phyloP scores from a whole-genome alignment of 768 basidiomycete genomes.

The Tylopilus subfusipes region DNA sequence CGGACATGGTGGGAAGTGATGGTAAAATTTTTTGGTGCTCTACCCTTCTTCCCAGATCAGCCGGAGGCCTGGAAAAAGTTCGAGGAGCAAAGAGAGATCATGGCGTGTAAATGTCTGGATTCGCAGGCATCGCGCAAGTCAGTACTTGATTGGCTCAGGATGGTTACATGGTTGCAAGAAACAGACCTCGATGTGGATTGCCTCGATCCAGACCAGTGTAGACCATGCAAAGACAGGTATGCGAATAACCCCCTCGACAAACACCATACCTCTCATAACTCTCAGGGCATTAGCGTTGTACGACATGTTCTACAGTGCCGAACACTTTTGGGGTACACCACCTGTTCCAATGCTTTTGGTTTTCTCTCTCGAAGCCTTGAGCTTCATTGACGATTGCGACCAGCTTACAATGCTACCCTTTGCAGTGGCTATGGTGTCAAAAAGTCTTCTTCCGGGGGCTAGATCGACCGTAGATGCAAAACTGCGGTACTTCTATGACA shows the following conservation, averaged over 20 bases:
- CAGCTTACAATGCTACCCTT: neutral
- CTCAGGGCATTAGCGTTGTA: neutral
- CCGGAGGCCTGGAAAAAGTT: neutral
- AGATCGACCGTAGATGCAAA: neutral
- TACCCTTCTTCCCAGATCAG: neutral
- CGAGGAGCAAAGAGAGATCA: neutral
- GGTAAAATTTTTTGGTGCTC: neutral
- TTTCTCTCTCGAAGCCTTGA: neutral
- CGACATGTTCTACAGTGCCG: neutral
- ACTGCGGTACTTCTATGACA: neutral
- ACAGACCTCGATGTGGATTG: neutral
- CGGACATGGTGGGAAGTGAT: neutral
- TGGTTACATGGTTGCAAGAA: neutral
- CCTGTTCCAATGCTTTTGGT: neutral
- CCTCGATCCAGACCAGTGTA: neutral
- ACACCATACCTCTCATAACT: neutral
- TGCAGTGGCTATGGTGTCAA: neutral
- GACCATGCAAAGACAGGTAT: neutral
- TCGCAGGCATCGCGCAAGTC: neutral
- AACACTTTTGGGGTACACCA: neutral
- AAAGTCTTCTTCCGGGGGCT: neutral
- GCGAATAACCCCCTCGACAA: neutral
- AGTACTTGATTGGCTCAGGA: neutral
- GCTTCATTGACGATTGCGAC: neutral
- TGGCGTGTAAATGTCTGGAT: neutral